Base-by-base conservation (phyloP, 441 rosid genomes). In the Euphorbia schlechtendalii region DNA sequence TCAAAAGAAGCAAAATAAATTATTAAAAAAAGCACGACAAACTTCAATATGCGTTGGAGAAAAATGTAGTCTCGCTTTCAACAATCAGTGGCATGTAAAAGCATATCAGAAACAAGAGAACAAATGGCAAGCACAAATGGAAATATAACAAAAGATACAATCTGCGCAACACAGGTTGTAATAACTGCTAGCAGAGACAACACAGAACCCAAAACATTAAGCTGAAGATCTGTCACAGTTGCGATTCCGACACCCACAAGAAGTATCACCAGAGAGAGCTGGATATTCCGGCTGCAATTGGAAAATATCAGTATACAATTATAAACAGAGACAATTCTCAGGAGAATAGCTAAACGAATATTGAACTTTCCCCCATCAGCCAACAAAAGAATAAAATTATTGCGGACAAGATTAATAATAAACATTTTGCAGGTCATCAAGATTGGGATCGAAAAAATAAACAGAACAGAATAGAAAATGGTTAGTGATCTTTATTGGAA, bases 191-290 rank as follows among this genome's bases (percentile, higher is more conserved):
- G 90, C 71, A 93, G 70, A 55, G 97, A 93, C 84, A 90, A 72
- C 77, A 90, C 67, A 34, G 97, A 90, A 68, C 99, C 99, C 74
- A 88, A 75, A 75, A 80, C 79, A 78, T 93, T 93, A 73, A 93
- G 97, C 76, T 93, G 99, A 77, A 93, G 90, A 86, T 93, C 99
- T 52, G 99, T 93, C 58, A 93, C 95, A 20, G 99, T 93, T 58
- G 99, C 99, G 73, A 93, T 90, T 73, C 97, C 99, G 74, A 93
- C 99, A 73, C 99, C 99, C 70, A 88, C 40, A 64, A 93, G 99
- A 77, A 93, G 97, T 78, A 93, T 80, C 61, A 54, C 59, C 43
- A 93, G 76, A 40, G 99, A 79, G 81, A 90, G 71, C 75, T 93
- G 99, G 66, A 93, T 77, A 34, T 77, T 85, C 67, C 87, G 82